These are phyloP conservation scores for Volutella citrinella DNA, from an alignment of 2,329 filamentous ascomycete genomes.

Conservation along the genomic window DNA sequence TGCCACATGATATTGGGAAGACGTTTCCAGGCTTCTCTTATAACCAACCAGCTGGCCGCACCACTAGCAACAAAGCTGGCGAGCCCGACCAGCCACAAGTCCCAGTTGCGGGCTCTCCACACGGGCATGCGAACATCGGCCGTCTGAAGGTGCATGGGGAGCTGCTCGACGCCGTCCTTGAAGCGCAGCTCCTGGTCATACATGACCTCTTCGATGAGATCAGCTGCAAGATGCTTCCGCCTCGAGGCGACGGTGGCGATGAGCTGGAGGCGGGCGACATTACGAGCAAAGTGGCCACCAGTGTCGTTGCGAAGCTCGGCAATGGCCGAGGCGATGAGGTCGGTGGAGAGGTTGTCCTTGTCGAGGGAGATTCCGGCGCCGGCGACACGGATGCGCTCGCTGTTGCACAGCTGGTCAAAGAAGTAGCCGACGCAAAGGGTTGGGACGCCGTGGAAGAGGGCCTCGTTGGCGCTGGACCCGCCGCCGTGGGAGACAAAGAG, in stretches of 20 bases:
- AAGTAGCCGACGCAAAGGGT: constrained; percentile 36
- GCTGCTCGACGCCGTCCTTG: constrained; percentile 13
- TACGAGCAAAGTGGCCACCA: constrained; percentile 27
- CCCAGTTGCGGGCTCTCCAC: constrained; percentile 38
- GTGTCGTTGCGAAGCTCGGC: constrained; percentile 26
- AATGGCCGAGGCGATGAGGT: constrained; percentile 29
- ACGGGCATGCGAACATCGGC: constrained; percentile 39
- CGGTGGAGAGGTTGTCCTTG: constrained; percentile 33
- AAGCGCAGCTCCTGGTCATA: constrained; percentile 31
- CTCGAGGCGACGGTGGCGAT: constrained; percentile 36
- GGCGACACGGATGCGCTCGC: constrained; percentile 29
- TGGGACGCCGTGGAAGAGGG: constrained; percentile 35
- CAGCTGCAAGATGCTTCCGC: constrained; percentile 36
- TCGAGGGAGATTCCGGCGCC: constrained; percentile 35
- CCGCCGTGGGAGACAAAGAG: constrained; percentile 42
- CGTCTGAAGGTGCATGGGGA: constrained; percentile 42
- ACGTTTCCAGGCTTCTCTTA: constrained; percentile 13
- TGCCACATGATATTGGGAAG: constrained; percentile 9
- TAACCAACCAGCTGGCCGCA: constrained; percentile 18
- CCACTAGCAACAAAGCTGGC: constrained; percentile 6
- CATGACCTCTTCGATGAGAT: constrained; percentile 41
- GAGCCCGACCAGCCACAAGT: constrained; percentile 28
- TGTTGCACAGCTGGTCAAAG: constrained; percentile 41
- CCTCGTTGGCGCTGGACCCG: constrained; percentile 39
- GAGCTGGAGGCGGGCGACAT: constrained; percentile 34